Conservation (phyloP, 345 rosid species). For the Zanthoxylum bungeanum region DNA sequence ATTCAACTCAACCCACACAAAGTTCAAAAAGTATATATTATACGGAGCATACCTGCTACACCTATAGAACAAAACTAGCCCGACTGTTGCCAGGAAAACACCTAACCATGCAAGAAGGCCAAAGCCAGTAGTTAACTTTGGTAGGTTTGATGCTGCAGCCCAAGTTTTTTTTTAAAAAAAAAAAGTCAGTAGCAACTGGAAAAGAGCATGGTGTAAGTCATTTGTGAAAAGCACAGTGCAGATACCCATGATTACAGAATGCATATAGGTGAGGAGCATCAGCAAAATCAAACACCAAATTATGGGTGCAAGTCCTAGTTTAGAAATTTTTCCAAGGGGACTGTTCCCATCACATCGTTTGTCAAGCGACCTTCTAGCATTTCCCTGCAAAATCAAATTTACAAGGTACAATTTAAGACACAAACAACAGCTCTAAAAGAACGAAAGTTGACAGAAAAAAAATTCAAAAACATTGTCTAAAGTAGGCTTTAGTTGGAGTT, state of each 20-base stretch:
- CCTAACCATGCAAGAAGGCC: constrained; percentile 90
- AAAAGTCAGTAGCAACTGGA: constrained; percentile 8
- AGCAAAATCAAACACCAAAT: constrained; percentile 68
- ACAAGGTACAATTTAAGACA: neutral
- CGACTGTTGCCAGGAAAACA: constrained; percentile 64
- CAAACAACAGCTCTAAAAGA: neutral
- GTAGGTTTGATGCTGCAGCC: constrained; percentile 70
- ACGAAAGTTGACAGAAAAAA: neutral
- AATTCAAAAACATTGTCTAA: neutral
- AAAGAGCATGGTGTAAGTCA: constrained; percentile 10
- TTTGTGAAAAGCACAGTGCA: constrained; percentile 17
- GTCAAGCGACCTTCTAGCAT: constrained; percentile 87
- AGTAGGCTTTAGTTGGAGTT: neutral
- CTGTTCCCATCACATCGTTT: constrained; percentile 73
- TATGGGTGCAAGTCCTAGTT: constrained; percentile 84
- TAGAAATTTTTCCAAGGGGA: constrained; percentile 69
- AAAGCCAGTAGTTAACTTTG: constrained; percentile 67
- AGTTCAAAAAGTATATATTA: neutral
- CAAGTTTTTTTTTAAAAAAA: constrained; percentile 13
- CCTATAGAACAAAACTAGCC: constrained; percentile 77
- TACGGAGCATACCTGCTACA: constrained; percentile 73
- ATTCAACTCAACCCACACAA: constrained; percentile 1
- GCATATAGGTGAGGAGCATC: constrained; percentile 60
- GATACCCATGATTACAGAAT: constrained; percentile 76
- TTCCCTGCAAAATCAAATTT: constrained; percentile 57